Base-by-base conservation (phyloP, 352 stramenopile genomes). In the Phytophthora sp. region DNA sequence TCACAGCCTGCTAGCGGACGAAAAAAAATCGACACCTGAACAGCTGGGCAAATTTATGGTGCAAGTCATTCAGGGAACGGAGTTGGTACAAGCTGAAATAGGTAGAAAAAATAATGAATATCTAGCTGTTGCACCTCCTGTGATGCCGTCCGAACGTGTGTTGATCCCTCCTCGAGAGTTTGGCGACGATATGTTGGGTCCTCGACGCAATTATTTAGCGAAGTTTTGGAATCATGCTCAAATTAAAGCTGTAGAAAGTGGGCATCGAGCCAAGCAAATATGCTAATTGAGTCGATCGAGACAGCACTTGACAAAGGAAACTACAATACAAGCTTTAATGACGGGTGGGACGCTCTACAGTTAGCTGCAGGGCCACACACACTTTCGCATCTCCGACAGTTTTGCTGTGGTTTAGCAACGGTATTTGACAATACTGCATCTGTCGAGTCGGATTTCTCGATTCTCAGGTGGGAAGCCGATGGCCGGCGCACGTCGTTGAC, bases 221-320 rank as follows among this genome's bases (percentile, higher is more conserved):
- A 64, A 64, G 13, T 64, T 42, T 27, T 33, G 35, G 56, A 35
- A n/a, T 27, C 3, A 20, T 16, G n/a, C 2, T 26, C 39, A 53
- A 45, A 35, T 53, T 21, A 20, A 61, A 33, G 39, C 53, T 29
- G 41, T 42, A 13, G n/a, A n/a, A n/a, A 4, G 12, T 13, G 31
- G 41, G 16, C 31, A 63, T 56, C 42, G 23, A 7, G 44, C 36
- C 16, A 21, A 23, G 36, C 12, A 23, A 42, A 45, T 18, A 26
- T 26, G 38, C n/a, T 24, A 15, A 2, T 15, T 26, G 38, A 45
- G 18, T 11, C n/a, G 15, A 2, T 26, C n/a, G 24, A 18, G 38
- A 4, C 38, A 41, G 35, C 36, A 20, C 29, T 62, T 4, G 18
- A 52, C 2, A 12, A 46, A 8, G 12, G 45, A 38, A 53, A 31